Evolutionary conservation across 169 alveolate species (phyloP), one percentile per base, ranked within the genome.

Genomic region (Plasmodium adleri): DNA sequence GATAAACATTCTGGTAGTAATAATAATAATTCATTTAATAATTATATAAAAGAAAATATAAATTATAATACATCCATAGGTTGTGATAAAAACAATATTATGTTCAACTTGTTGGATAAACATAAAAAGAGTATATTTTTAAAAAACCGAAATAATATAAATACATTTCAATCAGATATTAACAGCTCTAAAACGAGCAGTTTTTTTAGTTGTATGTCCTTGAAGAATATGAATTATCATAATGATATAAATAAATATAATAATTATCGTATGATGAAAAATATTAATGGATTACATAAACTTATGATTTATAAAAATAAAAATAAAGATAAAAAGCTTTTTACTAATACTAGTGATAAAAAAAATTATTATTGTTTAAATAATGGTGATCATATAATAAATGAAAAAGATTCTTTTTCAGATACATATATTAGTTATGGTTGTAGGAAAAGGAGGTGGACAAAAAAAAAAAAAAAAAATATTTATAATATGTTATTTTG

Each of bases 271-370:
- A 60, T 62, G 13, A 60, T 66, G 47, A 9, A 66, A 17, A 28
- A 5, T 15, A 56, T 56, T 56, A 56, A 13, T 56, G 73, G 52
- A 12, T 59, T 39, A 4, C 58, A n/a, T 39, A 39, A 59, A 3
- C 88, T 50, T 74, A 15, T 45, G 20, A 67, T 24, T n/a, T 39
- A n/a, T 20, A 28, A 66, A 50, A 72, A 72, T 26, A 74, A 45
- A n/a, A 74, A 60, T 28, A 1, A n/a, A 20, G 63, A 74, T 60
- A 39, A 39, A 13, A 59, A 39, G 28, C 9, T 43, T 66, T 63
- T 78, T 52, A 15, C 76, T 6, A 78, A 78, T 78, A 22, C 28
- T 66, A 78, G 70, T 78, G 89, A 78, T 78, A 63, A 78, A 49
- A 64, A 59, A 45, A 66, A 26, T 17, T 39, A 39, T 39, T 50